Percentiles rank a stretch among this genome's conserved stretches.
Conservation (phyloP, 306 rosid species). For the Fagus sylvatica region DNA sequence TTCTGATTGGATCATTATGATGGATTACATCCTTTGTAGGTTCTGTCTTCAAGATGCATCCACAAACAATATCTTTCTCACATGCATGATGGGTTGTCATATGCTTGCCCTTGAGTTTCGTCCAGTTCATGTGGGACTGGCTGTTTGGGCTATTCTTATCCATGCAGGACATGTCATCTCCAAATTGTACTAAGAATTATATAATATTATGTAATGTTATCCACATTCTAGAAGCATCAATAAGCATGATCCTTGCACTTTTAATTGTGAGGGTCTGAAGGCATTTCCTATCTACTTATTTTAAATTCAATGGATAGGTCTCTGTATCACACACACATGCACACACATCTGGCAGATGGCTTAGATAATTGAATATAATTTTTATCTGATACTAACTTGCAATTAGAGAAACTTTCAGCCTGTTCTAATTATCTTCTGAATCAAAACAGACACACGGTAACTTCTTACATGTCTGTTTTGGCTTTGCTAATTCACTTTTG, state of each 20-base stretch:
- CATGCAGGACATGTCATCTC: conserved; percentile 19
- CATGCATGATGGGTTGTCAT: conserved; percentile 27
- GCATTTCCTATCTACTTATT: conserved; percentile 23
- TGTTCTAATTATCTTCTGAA: background rate
- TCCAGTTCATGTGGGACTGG: conserved; percentile 37
- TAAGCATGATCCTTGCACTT: conserved; percentile 30
- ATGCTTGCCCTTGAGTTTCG: conserved; percentile 15
- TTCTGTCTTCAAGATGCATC: background rate
- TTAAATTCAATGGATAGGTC: conserved; percentile 24
- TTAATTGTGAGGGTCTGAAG: conserved; percentile 29
- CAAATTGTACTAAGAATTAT: background rate
- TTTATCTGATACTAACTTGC: background rate
- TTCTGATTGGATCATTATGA: background rate
- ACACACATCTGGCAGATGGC: background rate
- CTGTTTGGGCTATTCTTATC: conserved; percentile 24
- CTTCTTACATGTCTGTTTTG: background rate
- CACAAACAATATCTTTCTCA: conserved; percentile 24
- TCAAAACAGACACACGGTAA: background rate
- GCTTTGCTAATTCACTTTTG: background rate
- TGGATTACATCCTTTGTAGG: background rate
- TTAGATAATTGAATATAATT: background rate
- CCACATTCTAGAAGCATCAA: conserved; percentile 3
- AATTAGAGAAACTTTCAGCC: background rate
- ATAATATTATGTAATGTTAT: background rate
- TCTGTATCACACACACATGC: conserved; percentile 16